Conservation (phyloP, 1,139 yeast species). For the Meyerozyma smithsonii region DNA sequence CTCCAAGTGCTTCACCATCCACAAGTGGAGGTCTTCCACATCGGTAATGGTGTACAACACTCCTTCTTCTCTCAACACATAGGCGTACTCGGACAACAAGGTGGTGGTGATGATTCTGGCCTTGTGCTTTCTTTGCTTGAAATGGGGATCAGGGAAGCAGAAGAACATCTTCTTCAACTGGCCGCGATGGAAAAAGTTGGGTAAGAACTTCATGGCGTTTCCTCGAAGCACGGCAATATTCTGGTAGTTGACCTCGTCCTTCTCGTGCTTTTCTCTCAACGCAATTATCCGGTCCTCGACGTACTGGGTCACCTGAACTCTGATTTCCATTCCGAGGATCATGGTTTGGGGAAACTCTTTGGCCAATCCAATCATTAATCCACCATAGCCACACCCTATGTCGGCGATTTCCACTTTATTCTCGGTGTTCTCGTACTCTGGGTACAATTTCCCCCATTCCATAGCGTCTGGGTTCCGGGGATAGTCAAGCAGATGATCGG, state of each 20-base stretch:
- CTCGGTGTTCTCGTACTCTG: slow-evolving; percentile 45
- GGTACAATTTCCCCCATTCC: slow-evolving; percentile 84
- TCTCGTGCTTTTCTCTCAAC: slow-evolving; percentile 54
- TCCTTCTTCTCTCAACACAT: slow-evolving; percentile 82
- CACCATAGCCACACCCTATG: slow-evolving; percentile 98
- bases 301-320: slow-evolving; percentile 95
- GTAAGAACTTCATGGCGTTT: slow-evolving; percentile 95
- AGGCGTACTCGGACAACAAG: slow-evolving; percentile 86
- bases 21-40: slow-evolving; percentile 84
- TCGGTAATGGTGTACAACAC: slow-evolving; percentile 92
- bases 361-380: slow-evolving; percentile 75
- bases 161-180: slow-evolving; percentile 89
- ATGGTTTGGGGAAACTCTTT: slow-evolving; percentile 68
- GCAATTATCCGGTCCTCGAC: slow-evolving; percentile 95
- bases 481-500: slow-evolving; percentile 89
- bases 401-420: slow-evolving; percentile 83
- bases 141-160: slow-evolving; percentile 99
- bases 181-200: slow-evolving; percentile 81
- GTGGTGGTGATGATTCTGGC: slow-evolving; percentile 93
- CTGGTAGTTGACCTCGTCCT: slow-evolving; percentile 45
- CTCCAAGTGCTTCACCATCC: slow-evolving; percentile 94
- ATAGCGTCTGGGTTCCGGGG: slow-evolving; percentile 75
- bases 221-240: slow-evolving; percentile 90
- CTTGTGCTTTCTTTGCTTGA: slow-evolving; percentile 94
- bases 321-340: slow-evolving; percentile 92